Evolutionary conservation across 2,329 filamentous ascomycete genomes (phyloP), one percentile per base, ranked within the genome.

Genomic region (Colletotrichum australisinense): DNA sequence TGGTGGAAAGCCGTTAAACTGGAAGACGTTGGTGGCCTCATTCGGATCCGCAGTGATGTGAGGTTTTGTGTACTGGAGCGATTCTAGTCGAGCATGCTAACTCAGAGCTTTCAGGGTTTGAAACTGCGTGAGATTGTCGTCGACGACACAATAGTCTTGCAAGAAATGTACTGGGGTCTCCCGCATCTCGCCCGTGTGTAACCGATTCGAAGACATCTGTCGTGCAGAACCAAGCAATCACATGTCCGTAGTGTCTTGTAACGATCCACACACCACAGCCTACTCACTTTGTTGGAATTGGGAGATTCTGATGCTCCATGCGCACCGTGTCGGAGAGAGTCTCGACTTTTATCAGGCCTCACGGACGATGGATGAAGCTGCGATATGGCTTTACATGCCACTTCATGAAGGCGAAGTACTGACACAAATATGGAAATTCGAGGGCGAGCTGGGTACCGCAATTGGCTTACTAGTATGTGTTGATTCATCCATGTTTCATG

Each of bases 401-500:
- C 57, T 69, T 22, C 32, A 49, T 19, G 5, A 46, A 38, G 52
- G 19, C 8, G 49, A 69, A 22, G 22, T 57, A 32, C n/a, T 63
- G 19, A 69, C 66, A 4, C 57, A 63, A 42, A 69, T 68, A 26
- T 63, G 49, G 66, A 68, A 49, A 49, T 28, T 56, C 6, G n/a
- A 63, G 7, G 32, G 58, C 14, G 28, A 11, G 4, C 11, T 69
- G 0, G 7, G 32, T 2, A 52, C 24, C 7, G 32, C 24, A 8
- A 63, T 49, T 57, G 58, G 22, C 1, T 24, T 69, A n/a, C 49
- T 63, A 6, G 66, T 63, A 46, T 14, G 66, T 69, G 12, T 30
- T 11, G 19, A 22, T 30, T 22, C n/a, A 3, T 38, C 28, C 11
- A 12, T 3, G 3, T n/a, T 16, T 3, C 1, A 16, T 22, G 7